Evolutionary conservation across 192 early-diverging fungal species (phyloP), one percentile per base, ranked within the genome.

Genomic region (Gamsiella multidivaricata): DNA sequence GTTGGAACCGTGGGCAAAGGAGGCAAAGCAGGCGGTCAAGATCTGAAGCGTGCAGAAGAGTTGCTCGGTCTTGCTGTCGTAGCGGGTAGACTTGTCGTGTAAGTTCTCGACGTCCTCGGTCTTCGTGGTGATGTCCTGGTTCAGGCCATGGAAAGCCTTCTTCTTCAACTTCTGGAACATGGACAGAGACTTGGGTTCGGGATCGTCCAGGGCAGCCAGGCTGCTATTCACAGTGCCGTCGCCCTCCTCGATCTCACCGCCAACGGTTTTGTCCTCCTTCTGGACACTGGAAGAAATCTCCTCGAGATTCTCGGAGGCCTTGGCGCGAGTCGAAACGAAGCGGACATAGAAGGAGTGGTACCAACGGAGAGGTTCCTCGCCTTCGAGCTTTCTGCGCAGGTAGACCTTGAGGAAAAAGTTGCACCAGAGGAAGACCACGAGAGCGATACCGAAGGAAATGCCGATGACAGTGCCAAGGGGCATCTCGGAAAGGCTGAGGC

Each of bases 1-100:
- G 83, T 95, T 95, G 58, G 89, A 89, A 26, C 94, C 94, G 85
- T 95, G 94, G 23, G 91, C 86, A 80, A 95, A 95, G 53, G 94
- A 95, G 18, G 93, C 90, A 43, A 95, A 89, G 52, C 90, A 84
- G 7, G 93, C 91, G 2, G 94, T 95, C 45, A 92, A 81, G 66
- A 95, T 83, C 75, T 95, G 94, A 37, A 95, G 83, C 71, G 94
- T 92, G 5, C 94, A 94, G 85, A 91, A 95, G 29, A 95, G 83
- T 61, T 90, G 86, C 76, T 95, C 94, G 15, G 91, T 92, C 55
- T 91, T 85, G 69, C 83, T 82, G 57, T 94, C 93, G 60, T 89
- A 94, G 54, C 86, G 80, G 25, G 84, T 82, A 25, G 93, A 91
- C 42, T 72, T 81, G 43, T 82, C 82, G 61, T 94, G 93, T 23